A percentile compares a stretch with the other conserved stretches of the same genome.
Evolutionary conservation across 768 basidiomycete genomes (phyloP).

Genomic region (Mycena vitilis): DNA sequence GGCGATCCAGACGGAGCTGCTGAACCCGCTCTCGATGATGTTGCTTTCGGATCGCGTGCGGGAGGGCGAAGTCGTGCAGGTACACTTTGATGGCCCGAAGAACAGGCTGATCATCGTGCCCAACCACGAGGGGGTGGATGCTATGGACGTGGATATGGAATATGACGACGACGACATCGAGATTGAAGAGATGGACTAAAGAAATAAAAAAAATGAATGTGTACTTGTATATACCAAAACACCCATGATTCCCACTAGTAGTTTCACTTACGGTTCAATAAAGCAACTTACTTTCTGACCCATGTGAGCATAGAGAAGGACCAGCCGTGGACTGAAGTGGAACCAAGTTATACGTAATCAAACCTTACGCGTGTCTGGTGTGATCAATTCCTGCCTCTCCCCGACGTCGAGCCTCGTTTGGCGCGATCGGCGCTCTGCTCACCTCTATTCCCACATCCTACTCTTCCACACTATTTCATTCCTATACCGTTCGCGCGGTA

Average conservation of each 20-base stretch:
- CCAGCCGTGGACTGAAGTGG: too few relatives aligned
- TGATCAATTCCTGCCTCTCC: background rate
- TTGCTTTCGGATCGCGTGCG: constrained; percentile 85
- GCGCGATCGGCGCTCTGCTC: background rate
- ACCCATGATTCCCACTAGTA: too few relatives aligned
- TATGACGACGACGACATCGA: constrained; percentile 65
- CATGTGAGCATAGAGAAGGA: too few relatives aligned
- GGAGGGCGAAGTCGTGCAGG: constrained; percentile 81
- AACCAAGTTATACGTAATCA: too few relatives aligned
- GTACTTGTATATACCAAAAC: too few relatives aligned
- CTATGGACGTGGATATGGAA: constrained; percentile 67
- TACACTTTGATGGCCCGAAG: constrained; percentile 84
- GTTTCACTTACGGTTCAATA: too few relatives aligned
- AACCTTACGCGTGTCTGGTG: background rate
- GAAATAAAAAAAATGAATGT: too few relatives aligned
- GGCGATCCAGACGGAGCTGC: constrained; percentile 90
- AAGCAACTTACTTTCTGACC: too few relatives aligned
- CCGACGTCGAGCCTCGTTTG: background rate
- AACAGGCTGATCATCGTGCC: constrained; percentile 84
- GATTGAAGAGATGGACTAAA: constrained; percentile 76
- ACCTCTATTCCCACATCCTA: background rate
- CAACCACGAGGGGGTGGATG: constrained; percentile 76
- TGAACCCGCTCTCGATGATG: constrained; percentile 90
- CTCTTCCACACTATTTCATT: background rate
- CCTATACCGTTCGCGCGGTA: background rate